Evolutionary conservation across 345 rosid genomes (phyloP).

Genomic region (Eucalyptus pumila): DNA sequence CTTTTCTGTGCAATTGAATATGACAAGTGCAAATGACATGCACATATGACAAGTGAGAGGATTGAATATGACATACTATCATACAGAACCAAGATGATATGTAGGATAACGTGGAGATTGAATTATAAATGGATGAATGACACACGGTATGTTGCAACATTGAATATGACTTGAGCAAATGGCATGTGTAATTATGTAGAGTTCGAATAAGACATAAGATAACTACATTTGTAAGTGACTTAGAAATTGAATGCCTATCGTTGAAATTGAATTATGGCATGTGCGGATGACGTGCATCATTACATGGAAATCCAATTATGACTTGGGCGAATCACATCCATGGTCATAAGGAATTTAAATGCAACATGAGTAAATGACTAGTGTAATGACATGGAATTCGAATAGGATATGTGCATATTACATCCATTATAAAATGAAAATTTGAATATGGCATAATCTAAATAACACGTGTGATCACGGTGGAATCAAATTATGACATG

Average conservation of each 20-base stretch:
- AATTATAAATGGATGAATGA: neutral
- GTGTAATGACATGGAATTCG: neutral
- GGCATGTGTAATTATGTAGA: neutral
- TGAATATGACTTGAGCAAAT: neutral
- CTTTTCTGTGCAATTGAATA: neutral
- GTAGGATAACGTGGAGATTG: neutral
- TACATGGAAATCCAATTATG: neutral
- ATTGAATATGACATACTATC: neutral
- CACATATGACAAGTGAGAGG: neutral
- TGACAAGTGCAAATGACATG: neutral
- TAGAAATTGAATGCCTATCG: neutral
- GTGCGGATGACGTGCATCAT: neutral
- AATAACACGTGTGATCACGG: rapidly evolving
- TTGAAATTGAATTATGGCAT: neutral
- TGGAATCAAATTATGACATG: neutral
- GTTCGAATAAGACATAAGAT: neutral
- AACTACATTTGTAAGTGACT: neutral
- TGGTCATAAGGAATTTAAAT: neutral
- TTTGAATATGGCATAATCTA: neutral
- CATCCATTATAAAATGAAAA: neutral
- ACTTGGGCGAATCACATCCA: neutral
- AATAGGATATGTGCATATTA: neutral
- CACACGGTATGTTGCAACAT: neutral
- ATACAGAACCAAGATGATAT: rapidly evolving
- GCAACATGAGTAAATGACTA: neutral